Evolutionary conservation across 306 rosid species (phyloP).

Genomic region (Vigna radiata): DNA sequence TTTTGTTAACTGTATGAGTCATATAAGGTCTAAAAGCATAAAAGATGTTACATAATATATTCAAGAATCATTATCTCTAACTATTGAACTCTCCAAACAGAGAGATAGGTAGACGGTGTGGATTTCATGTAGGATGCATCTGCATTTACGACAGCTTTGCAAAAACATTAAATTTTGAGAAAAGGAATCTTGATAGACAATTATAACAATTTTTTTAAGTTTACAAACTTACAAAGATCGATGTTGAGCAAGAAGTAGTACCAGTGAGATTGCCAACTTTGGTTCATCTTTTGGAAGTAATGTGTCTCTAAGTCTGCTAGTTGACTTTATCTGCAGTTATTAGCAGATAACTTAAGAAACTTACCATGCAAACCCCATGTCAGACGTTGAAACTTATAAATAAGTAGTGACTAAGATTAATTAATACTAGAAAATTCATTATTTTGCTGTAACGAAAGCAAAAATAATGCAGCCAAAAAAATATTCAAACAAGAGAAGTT

Average conservation of each 20-base stretch:
- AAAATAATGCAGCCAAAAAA: neutral
- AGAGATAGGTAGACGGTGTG: no score
- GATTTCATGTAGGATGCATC: constrained; percentile 78
- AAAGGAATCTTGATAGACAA: constrained; percentile 5
- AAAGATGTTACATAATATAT: no score
- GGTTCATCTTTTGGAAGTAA: constrained; percentile 93
- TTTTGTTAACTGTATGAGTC: no score
- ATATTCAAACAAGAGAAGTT: constrained; percentile 7
- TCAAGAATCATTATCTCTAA: no score
- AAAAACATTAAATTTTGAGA: constrained; percentile 44
- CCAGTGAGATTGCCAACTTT: constrained; percentile 83
- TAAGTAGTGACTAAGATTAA: neutral
- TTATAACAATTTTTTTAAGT: constrained; percentile 16
- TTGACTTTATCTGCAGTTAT: constrained; percentile 79
- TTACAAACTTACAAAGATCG: constrained; percentile 82
- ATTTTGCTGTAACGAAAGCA: neutral
- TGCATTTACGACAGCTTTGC: constrained; percentile 85
- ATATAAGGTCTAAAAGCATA: no score
- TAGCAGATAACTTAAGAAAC: constrained; percentile 29
- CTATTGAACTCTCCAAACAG: no score
- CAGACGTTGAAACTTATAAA: constrained; percentile 6
- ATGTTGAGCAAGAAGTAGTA: constrained; percentile 94
- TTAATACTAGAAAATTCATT: neutral
- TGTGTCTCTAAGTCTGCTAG: constrained; percentile 86
- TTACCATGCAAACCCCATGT: constrained; percentile 15